These are phyloP conservation scores for Aspergillus amoenus DNA, from an alignment of 2,329 filamentous ascomycete genomes.

Conservation along the genomic window DNA sequence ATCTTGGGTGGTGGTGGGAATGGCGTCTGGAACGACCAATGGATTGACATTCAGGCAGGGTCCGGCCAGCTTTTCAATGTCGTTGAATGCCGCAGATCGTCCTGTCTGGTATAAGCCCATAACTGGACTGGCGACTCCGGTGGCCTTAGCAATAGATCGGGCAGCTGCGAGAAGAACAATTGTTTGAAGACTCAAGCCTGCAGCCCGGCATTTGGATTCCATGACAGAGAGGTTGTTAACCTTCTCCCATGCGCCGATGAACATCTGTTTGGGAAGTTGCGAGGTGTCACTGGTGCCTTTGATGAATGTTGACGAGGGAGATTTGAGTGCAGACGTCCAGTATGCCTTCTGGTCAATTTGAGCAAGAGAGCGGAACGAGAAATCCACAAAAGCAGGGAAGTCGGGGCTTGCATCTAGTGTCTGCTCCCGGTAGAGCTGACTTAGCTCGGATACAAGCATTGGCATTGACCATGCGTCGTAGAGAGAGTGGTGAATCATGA, in stretches of 20 bases:
- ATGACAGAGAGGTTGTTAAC: constrained; percentile 23
- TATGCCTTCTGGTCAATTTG: constrained; percentile 20
- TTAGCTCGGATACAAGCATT: constrained; percentile 31
- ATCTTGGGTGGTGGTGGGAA: background rate
- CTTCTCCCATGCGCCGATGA: constrained; percentile 24
- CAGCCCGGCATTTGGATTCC: constrained; percentile 20
- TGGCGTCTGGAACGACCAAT: constrained; percentile 19
- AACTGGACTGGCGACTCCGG: constrained; percentile 20
- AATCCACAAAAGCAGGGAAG: constrained; percentile 26
- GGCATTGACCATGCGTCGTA: constrained; percentile 40
- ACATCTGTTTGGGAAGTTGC: constrained; percentile 13
- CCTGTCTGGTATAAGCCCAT: constrained; percentile 35
- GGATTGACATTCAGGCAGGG: constrained; percentile 36
- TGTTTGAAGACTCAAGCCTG: constrained; percentile 26
- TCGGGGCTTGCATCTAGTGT: constrained; percentile 15
- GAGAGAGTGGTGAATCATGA: constrained; percentile 36
- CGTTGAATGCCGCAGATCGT: constrained; percentile 27
- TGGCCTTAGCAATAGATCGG: constrained; percentile 23
- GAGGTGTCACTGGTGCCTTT: background rate
- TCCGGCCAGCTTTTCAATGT: constrained; percentile 25
- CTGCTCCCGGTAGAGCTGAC: constrained; percentile 24
- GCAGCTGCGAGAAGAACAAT: constrained; percentile 31
- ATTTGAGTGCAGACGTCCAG: constrained; percentile 23
- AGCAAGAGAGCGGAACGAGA: constrained; percentile 21
- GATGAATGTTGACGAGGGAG: constrained; percentile 22